Conservation (phyloP, 2,329 filamentous ascomycete genomes). For the Pseudocercospora vitis region DNA sequence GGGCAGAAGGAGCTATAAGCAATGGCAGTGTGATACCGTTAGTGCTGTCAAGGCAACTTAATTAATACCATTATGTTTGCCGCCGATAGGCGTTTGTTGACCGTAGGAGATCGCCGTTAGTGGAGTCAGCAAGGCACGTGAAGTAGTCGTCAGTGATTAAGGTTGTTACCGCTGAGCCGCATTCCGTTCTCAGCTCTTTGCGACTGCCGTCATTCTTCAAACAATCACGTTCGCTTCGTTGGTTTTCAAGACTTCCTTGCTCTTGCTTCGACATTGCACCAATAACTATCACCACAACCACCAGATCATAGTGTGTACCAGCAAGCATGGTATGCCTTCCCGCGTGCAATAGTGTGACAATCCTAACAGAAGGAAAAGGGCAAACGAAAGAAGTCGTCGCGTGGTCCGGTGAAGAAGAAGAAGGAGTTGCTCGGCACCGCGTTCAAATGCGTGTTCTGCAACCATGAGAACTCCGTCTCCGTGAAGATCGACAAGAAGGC, state of each 20-base stretch:
- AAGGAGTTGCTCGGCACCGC: slow-evolving; percentile 67
- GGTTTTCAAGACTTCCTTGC: no score
- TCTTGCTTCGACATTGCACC: background rate
- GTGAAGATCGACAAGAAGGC: slow-evolving; percentile 94
- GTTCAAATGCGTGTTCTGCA: slow-evolving; percentile 98
- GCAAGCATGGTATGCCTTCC: background rate
- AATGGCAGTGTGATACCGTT: background rate
- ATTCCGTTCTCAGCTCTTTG: slow-evolving; percentile 3
- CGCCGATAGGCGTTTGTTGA: slow-evolving; percentile 8
- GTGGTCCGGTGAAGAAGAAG: slow-evolving; percentile 76
- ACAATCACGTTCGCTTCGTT: background rate
- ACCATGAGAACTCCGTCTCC: slow-evolving; percentile 88
- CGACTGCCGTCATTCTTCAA: background rate
- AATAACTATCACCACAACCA: no score
- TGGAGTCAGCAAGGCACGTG: background rate
- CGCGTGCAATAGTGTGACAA: no score
- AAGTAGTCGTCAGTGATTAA: background rate
- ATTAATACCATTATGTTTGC: slow-evolving; percentile 12
- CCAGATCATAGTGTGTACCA: background rate
- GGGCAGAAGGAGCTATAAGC: background rate
- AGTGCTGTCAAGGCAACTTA: slow-evolving; percentile 4
- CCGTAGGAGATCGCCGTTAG: slow-evolving; percentile 17
- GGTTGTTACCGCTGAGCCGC: background rate
- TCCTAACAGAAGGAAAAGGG: slow-evolving; percentile 52
- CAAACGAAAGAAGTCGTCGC: slow-evolving; percentile 85